Base-by-base conservation (phyloP, 2,329 filamentous ascomycete species). In the Zymoseptoria ardabiliae region DNA sequence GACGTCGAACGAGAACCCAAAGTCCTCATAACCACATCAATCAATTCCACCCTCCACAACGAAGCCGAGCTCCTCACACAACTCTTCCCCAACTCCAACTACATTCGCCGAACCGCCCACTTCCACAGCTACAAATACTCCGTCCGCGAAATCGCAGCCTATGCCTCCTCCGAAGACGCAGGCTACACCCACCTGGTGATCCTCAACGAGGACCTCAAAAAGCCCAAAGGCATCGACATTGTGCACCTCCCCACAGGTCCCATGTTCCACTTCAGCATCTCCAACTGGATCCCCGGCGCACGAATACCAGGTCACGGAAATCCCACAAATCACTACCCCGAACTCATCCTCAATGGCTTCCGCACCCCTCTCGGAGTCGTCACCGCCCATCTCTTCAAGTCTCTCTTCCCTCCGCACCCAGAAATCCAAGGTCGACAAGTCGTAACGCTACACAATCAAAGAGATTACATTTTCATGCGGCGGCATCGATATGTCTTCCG, bases 391-490 rank as follows among this genome's bases (percentile, higher is more conserved):
- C 79, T 97, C 1, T 94, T 99, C 78, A 83, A 88, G 63, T 85
- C 82, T 0, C 75, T 95, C 25, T 94, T 91, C 75, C 94, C 93
- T 0, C 83, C 87, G 0, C 83, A 85, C 50, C 93, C 94, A 0
- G 90, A 97, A 68, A 79, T 97, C 5, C 82, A 88, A 66, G 93
- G 93, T 4, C 81, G 93, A 22, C 92, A 97, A 70, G 92, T 97
- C 1, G 85, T 97, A 8, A 97, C 93, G 0, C 77, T 97, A 56
- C 91, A 97, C 75, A 97, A 97, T 68, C 92, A 96, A 78, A 87
- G 93, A 64, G 93, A 97, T 75, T 97, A 93, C 74, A 94, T 97
- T 68, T 99, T 99, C 73, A 82, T 97, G 55, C 82, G 94, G 4
- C 81, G 92, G 45, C 92, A 97, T 74, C 82, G 94, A 53, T 99